Evolutionary conservation across 2,329 filamentous ascomycete genomes (phyloP), one percentile per base, ranked within the genome.

Genomic region (Parastagonospora avenae): DNA sequence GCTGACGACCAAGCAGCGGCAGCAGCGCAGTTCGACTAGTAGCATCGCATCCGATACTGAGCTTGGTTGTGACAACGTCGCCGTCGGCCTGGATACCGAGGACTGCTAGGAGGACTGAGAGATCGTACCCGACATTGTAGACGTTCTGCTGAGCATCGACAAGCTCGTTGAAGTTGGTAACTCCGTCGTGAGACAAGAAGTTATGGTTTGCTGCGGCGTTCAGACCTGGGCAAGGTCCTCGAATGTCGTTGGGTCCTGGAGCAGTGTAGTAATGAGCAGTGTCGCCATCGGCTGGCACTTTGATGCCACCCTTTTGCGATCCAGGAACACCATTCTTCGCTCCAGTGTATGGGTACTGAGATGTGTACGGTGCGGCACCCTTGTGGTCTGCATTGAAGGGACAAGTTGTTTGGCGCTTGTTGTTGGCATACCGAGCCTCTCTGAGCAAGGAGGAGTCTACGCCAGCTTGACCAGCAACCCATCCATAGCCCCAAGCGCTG

Each of bases 11-110:
- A 4, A 67, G 57, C 24, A 62, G 47, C 28, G 59, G 55, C n/a
- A 52, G 37, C 38, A 28, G 52, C 1, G 76, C 75, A 8, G 76
- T 78, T 7, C 75, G 67, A 5, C 60, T 69, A 2, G 77, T 77
- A 16, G 77, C 75, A 54, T 79, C 76, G 38, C 76, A 78, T n/a
- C 76, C 75, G 40, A 78, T 77, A 36, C 73, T 76, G 5, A 78
- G 66, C 61, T 77, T 77, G 44, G 69, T 59, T 12, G 76, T 78
- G 24, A 75, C 60, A 3, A 74, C 42, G 47, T 79, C 77, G 15
- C 76, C 76, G 42, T 76, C 75, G 4, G 73, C 56, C 10, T 64
- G 64, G 5, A 79, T 66, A 45, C 74, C 75, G 7, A 77, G 68
- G 7, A 70, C 60, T 2, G 76, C 75, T 9, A 78, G 68, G 10